Evolutionary conservation across 805 yeast genomes (phyloP), one percentile per base, ranked within the genome.

Genomic region (Isabelozyma rhagii): DNA sequence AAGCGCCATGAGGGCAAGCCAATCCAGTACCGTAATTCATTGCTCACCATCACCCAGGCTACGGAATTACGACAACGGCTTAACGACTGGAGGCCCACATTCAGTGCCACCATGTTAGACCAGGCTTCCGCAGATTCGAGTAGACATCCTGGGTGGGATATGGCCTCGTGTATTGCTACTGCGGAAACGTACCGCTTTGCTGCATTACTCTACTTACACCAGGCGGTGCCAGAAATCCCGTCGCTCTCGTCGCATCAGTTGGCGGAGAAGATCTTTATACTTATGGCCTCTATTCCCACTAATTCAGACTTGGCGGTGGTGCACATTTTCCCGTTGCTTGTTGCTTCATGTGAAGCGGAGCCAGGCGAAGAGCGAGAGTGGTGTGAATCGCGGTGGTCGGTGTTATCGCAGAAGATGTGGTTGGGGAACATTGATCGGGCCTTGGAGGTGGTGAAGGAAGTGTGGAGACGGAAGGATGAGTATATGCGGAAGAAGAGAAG

Each of bases 201-300:
- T 1, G 73, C 87, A 0, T 61, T 85, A 39, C 58, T 84, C 17
- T 83, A 81, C 57, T 63, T 85, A 29, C 87, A 83, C 60, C 89
- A 85, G 58, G 85, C 88, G 0, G 87, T 85, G 4, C 89, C 90
- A 0, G 87, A 84, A 54, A 74, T 84, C 14, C 86, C 87, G 8
- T 78, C 82, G 8, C 60, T 69, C 39, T 63, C 81, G 8, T 77
- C 85, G 1, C 82, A 77, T 49, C 79, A 72, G 46, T 60, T 83
- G 31, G 85, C 89, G 0, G 83, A 80, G 55, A 81, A 81, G 55
- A 79, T 84, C 3, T 67, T 84, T 56, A 77, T 81, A 68, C 61
- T 82, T 25, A 57, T 85, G 42, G 87, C 87, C 1, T 79, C 87
- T 0, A 82, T 85, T 47, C 89, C 90, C 2, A 68, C 80, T 5